Base-by-base conservation (phyloP, 1,284 basidiomycete species). In the Ustilago trichophora region DNA sequence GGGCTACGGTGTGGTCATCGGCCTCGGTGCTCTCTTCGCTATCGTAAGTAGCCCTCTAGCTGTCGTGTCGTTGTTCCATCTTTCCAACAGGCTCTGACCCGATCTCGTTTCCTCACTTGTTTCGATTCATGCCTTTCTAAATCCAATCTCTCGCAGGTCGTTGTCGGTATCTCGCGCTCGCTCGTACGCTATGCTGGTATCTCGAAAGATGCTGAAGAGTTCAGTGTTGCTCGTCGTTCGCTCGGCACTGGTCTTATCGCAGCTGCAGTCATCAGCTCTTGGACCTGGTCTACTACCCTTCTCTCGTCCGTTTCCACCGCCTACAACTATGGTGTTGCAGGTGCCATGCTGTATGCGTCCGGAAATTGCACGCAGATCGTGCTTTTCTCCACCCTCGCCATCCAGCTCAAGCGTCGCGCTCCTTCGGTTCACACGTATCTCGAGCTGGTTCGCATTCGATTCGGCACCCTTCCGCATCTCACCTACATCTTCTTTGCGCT, bases 1-100 rank as follows among this genome's bases (percentile, higher is more conserved):
- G 35, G 77, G 80, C 22, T 81, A 78, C 51, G 78, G 80, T 29
- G 77, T 79, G 13, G 73, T 80, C 33, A 57, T 81, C 18, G 80
- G 81, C 8, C 56, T 78, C 9, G 73, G 77, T 8, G 55, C 68
- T 11, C 64, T 76, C 29, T 82, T 82, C 41, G 78, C 80, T 8
- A 58, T 77, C 24, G 73, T 72, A 22, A 56, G 57, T 53, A 3
- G 3, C 26, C 15, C 34, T 11, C 22, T n/a, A n/a, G n/a, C n/a
- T n/a, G n/a, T n/a, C n/a, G n/a, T n/a, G n/a, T n/a, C n/a, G n/a
- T n/a, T n/a, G n/a, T n/a, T n/a, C n/a, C n/a, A n/a, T n/a, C n/a
- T n/a, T n/a, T n/a, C n/a, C n/a, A n/a, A n/a, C n/a, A n/a, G n/a
- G n/a, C n/a, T n/a, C n/a, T n/a, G n/a, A n/a, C n/a, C n/a, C n/a